Conservation (phyloP, 208 protist species). For the Acanthamoeba triangularis region DNA sequence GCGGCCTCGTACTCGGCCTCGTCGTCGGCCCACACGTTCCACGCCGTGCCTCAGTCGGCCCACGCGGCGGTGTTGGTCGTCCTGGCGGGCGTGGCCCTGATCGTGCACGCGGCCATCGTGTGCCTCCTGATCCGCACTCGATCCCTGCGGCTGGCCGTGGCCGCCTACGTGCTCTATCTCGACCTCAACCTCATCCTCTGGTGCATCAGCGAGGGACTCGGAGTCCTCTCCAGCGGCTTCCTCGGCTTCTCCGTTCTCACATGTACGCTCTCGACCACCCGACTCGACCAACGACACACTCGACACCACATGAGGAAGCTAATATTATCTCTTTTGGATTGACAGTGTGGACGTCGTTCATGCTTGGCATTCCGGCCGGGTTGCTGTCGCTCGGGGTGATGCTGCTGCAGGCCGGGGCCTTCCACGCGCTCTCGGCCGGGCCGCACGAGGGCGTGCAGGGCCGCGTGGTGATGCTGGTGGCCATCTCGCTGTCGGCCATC, state of each 20-base stretch:
- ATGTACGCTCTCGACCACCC: not conserved
- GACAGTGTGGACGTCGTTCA: not conserved
- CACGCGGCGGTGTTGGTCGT: not conserved
- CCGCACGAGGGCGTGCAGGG: not conserved
- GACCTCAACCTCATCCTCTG: not conserved
- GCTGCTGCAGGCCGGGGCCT: not conserved
- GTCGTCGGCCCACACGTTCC: not conserved
- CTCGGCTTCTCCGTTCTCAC: not conserved
- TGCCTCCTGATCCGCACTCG: not conserved
- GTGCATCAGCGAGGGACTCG: not conserved
- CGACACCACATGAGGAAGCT: not conserved
- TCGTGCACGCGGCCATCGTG: not conserved
- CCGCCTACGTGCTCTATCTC: not conserved
- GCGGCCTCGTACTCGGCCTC: not conserved
- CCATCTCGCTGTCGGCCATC: slow-evolving; percentile 14
- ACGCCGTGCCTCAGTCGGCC: not conserved
- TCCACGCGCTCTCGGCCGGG: not conserved
- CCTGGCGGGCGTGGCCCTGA: not conserved
- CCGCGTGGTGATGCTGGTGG: not conserved
- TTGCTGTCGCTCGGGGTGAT: not conserved
- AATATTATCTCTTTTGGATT: no score
- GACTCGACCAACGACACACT: no score
- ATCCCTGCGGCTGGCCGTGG: not conserved
- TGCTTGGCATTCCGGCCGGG: not conserved
- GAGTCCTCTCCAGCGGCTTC: not conserved